A percentile compares a stretch with the other conserved stretches of the same genome.
phyloP scores from a whole-genome alignment of 2,329 filamentous ascomycete genomes.

The Paraconiothyrium sp. region DNA sequence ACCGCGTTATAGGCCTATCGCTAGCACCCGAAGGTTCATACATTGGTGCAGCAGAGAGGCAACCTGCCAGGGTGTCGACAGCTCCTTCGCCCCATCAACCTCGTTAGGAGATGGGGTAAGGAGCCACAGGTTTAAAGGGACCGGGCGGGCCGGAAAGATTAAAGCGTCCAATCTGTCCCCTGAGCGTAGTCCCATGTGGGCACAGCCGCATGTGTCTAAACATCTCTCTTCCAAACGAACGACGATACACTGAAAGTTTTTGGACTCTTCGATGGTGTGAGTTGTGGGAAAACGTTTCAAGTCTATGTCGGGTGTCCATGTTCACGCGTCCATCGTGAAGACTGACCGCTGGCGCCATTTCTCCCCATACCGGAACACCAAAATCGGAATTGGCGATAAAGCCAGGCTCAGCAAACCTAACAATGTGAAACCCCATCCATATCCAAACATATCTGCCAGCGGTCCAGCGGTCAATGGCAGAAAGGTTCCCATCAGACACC shows the following conservation, averaged over 20 bases:
- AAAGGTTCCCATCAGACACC: conserved; percentile 67
- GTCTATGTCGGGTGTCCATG: not conserved
- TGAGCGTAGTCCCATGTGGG: not conserved
- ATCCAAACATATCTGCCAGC: conserved; percentile 60
- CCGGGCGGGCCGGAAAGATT: not conserved
- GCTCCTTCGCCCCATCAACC: not conserved
- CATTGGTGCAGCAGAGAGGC: not conserved
- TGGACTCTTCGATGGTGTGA: not conserved
- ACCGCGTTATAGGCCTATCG: not conserved
- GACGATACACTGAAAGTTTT: not conserved
- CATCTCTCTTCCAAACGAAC: not conserved
- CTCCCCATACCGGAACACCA: conserved; percentile 62
- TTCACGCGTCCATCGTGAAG: conserved; percentile 53
- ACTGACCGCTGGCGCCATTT: conserved; percentile 62
- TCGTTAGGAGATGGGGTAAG: not conserved
- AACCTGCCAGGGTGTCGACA: not conserved
- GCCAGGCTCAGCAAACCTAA: conserved; percentile 55
- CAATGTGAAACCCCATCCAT: conserved; percentile 61
- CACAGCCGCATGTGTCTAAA: not conserved
- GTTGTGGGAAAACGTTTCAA: not conserved
- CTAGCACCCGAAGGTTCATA: not conserved
- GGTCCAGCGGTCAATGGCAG: conserved; percentile 63
- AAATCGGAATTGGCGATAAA: conserved; percentile 62
- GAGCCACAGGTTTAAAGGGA: too few species aligned
- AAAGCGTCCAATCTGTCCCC: not conserved